Base-by-base conservation (phyloP, 1,284 basidiomycete species). In the Salmacisia buchloeana region DNA sequence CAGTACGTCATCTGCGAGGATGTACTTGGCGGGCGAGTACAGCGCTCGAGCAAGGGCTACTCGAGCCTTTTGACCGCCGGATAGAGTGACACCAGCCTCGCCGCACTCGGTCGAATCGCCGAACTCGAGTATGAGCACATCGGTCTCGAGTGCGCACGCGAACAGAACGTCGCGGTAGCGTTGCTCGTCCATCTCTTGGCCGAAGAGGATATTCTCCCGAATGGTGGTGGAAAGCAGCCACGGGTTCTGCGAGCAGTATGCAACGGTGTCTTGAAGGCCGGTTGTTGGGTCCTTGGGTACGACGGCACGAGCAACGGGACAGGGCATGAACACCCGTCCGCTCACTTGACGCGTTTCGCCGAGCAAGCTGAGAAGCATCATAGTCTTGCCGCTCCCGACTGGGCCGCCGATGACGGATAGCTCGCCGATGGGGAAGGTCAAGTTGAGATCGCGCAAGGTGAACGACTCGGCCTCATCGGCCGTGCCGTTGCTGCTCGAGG, bases 21-120 rank as follows among this genome's bases (percentile, higher is more conserved):
- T 81, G 27, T 90, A 83, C 0, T 88, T 88, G 9, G 94, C 94
- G 33, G 91, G 85, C 60, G 91, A 94, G 81, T 97, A 98, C 29
- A 97, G 87, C 1, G 94, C 94, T 62, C 94, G 87, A 25, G 94
- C 94, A 6, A 78, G 66, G 6, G 72, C 76, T 31, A 81, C 75
- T 83, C 94, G 84, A 35, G 92, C 92, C 75, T 97, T 97, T 79
- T 98, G 94, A 31, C 94, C 94, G 63, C 94, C 94, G 25, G 89
- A 92, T 34, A 84, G 81, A 1, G 83, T 82, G 2, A 84, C 85
- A n/a, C 78, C 77, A 79, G 88, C 87, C 82, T 93, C 91, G 29
- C 91, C 91, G 63, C 93, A 92, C 79, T 94, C 90, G 0, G 92
- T 90, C 76, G 91, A 86, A 73, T 97, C 94, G 3, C 93, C 92